These are phyloP conservation scores for Chlamydomonas incerta DNA, from an alignment of 139 green algal species.

Conservation along the genomic window DNA sequence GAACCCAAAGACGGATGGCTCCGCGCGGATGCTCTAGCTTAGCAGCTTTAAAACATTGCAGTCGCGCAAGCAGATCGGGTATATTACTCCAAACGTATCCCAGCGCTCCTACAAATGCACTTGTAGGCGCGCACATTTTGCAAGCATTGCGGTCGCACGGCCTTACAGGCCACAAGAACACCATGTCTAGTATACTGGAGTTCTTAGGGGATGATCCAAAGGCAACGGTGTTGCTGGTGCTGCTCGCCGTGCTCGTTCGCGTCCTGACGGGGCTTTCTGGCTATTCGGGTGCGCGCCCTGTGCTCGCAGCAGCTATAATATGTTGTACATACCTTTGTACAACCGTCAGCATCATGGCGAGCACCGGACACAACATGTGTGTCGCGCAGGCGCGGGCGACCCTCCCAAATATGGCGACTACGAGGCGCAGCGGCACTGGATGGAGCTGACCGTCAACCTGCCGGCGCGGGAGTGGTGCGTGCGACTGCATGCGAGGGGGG, in stretches of 20 bases:
- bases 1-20: too few species aligned
- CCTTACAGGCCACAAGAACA: too few species aligned
- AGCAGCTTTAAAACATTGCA: too few species aligned
- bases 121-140: too few species aligned
- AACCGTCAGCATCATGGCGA: neutral
- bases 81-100: too few species aligned
- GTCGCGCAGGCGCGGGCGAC: conserved; percentile 64
- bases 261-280: conserved; percentile 73
- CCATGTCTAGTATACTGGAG: neutral
- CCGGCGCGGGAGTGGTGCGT: conserved; percentile 86
- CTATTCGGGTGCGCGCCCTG: conserved; percentile 78
- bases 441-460: conserved; percentile 93
- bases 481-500: too few species aligned
- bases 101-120: too few species aligned
- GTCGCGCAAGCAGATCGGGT: too few species aligned
- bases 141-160: too few species aligned
- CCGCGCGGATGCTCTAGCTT: too few species aligned
- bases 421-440: conserved; percentile 99
- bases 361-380: neutral
- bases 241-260: conserved; percentile 74
- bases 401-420: conserved; percentile 96
- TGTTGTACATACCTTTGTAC: too few species aligned
- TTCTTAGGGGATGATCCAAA: neutral
- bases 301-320: neutral
- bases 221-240: conserved; percentile 16